These are phyloP conservation scores for Colletotrichum graminicola DNA, from an alignment of 2,329 filamentous ascomycete species.

Conservation along the genomic window DNA sequence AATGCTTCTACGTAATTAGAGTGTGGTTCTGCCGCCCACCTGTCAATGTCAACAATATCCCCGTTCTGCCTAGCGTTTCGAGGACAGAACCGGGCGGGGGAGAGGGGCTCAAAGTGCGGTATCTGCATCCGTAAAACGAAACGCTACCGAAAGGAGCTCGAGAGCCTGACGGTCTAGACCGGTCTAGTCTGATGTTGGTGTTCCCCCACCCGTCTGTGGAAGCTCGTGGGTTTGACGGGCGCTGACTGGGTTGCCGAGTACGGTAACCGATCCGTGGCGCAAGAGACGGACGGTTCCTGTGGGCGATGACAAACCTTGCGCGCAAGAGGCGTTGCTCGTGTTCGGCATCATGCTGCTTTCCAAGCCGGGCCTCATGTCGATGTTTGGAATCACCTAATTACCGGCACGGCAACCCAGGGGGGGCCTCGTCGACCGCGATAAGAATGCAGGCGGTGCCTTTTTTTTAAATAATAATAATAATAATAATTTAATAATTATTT, in stretches of 20 bases:
- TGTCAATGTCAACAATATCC: background rate
- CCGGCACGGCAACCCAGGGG: background rate
- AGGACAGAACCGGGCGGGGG: background rate
- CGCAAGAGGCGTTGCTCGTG: background rate
- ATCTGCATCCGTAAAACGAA: background rate
- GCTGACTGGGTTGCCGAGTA: background rate
- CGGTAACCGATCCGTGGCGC: background rate
- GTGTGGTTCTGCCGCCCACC: slow-evolving; percentile 7
- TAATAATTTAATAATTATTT: no score
- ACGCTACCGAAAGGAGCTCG: background rate
- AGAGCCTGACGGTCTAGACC: background rate
- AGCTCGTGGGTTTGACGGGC: background rate
- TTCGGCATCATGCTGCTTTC: background rate
- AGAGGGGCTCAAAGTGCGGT: no score
- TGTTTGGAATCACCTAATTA: background rate
- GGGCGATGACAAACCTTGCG: background rate
- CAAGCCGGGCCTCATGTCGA: background rate
- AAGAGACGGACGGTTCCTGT: background rate
- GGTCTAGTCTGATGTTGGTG: background rate
- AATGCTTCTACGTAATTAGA: background rate
- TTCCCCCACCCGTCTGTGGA: background rate
- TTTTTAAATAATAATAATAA: no score
- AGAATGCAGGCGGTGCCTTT: background rate
- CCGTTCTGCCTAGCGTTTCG: background rate
- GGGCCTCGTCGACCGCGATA: background rate